Conservation (phyloP, 2,329 filamentous ascomycete species). For the Colletotrichum nymphaeae region DNA sequence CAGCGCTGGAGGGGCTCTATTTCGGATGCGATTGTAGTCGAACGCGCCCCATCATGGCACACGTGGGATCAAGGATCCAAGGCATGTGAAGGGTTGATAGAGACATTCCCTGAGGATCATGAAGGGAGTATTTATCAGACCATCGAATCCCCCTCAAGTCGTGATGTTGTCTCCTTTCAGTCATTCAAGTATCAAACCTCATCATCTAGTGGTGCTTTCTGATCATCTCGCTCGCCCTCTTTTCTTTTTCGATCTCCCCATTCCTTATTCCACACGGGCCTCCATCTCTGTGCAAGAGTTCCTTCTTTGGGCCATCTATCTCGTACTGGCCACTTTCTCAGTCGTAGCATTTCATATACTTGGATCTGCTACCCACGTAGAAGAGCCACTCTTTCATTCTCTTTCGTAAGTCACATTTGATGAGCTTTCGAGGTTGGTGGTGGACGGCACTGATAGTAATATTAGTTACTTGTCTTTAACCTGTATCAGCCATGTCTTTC, state of each 20-base stretch:
- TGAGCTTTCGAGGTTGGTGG: background rate
- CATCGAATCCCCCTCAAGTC: constrained; percentile 16
- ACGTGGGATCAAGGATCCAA: background rate
- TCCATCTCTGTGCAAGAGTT: constrained; percentile 7
- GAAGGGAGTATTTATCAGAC: constrained; percentile 21
- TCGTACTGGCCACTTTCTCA: background rate
- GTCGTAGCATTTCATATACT: background rate
- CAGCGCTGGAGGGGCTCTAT: constrained; percentile 16
- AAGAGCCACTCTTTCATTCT: background rate
- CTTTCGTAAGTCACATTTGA: background rate
- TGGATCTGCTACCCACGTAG: background rate
- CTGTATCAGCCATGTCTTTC: constrained; percentile 15
- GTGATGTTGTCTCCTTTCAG: constrained; percentile 8
- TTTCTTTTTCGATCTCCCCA: background rate
- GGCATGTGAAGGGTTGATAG: constrained; percentile 11
- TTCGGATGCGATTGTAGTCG: constrained; percentile 2
- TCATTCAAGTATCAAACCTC: constrained; percentile 3
- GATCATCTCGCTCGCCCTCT: background rate
- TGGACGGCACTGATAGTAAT: background rate
- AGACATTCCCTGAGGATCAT: constrained; percentile 14
- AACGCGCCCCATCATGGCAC: background rate
- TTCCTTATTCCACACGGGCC: constrained; percentile 16
- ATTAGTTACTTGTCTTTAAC: background rate
- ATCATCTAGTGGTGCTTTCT: background rate
- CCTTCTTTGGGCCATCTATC: background rate